These are phyloP conservation scores for Closterium sp. DNA, from an alignment of 139 green algal species.

Conservation along the genomic window DNA sequence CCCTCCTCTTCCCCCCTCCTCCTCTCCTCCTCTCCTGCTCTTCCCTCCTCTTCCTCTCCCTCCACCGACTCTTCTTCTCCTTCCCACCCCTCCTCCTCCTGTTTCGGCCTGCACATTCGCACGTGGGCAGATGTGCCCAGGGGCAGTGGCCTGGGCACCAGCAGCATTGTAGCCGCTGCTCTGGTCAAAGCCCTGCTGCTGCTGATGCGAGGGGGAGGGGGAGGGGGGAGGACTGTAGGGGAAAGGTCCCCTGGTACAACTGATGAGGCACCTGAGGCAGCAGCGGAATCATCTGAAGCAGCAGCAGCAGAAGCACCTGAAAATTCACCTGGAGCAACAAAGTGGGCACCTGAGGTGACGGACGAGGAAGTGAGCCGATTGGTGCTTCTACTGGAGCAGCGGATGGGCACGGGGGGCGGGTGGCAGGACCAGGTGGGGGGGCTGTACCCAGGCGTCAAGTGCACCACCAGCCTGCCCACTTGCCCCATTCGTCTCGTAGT, in stretches of 20 bases:
- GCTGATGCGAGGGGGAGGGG: neutral
- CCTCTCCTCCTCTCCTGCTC: neutral
- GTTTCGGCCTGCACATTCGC: conserved; percentile 11
- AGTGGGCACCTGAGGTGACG: neutral
- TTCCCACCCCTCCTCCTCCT: neutral
- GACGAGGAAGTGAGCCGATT: conserved; percentile 36
- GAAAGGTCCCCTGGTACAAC: neutral
- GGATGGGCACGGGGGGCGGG: conserved; percentile 53
- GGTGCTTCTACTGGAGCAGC: conserved; percentile 51
- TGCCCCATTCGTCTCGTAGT: conserved; percentile 25
- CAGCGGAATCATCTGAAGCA: neutral
- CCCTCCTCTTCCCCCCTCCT: neutral
- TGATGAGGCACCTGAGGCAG: too few species aligned
- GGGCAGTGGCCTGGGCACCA: conserved; percentile 50
- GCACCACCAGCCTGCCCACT: conserved; percentile 37
- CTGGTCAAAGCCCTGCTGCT: conserved; percentile 42
- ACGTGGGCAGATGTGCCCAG: conserved; percentile 45
- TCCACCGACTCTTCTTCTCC: neutral
- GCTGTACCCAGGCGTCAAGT: conserved; percentile 44
- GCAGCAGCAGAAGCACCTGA: neutral
- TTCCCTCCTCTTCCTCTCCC: too few species aligned
- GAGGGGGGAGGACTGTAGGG: neutral
- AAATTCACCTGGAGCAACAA: too few species aligned
- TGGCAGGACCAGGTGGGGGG: conserved; percentile 57
- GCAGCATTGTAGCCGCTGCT: conserved; percentile 47